These are phyloP conservation scores for Fomitopsis betulina DNA, from an alignment of 1,284 basidiomycete species.

Conservation along the genomic window DNA sequence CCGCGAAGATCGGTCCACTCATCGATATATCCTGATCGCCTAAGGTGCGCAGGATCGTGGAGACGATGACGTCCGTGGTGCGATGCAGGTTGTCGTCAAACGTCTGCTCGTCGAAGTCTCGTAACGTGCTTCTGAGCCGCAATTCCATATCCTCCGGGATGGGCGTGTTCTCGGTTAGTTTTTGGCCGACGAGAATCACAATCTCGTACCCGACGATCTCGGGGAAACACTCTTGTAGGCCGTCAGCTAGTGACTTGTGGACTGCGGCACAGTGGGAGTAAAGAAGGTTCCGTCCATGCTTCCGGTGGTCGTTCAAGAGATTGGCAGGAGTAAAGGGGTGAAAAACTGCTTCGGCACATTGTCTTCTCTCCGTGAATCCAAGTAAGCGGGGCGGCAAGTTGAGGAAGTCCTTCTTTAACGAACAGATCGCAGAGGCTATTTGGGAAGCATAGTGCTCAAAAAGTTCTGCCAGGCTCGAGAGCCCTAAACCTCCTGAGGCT, in stretches of 20 bases:
- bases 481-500: constrained; percentile 67
- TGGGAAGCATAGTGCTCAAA: constrained; percentile 81
- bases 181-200: constrained; percentile 35
- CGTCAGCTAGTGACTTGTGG: constrained; percentile 46
- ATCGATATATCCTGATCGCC: constrained; percentile 52
- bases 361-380: constrained; percentile 60
- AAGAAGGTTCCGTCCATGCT: constrained; percentile 48
- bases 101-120: constrained; percentile 27
- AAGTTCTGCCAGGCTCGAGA: constrained; percentile 59
- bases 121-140: constrained; percentile 32
- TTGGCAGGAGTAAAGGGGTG: constrained; percentile 59
- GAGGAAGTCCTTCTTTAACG: constrained; percentile 50
- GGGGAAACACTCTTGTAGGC: constrained; percentile 62
- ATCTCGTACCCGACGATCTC: constrained; percentile 67
- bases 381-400: constrained; percentile 66
- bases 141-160: constrained; percentile 29
- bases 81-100: constrained; percentile 37
- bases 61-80: constrained; percentile 51
- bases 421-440: constrained; percentile 62
- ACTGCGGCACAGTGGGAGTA: constrained; percentile 60
- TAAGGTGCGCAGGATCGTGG: constrained; percentile 53
- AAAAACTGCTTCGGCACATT: constrained; percentile 60
- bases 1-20: constrained; percentile 41
- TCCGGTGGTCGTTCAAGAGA: constrained; percentile 33
- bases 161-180: neutral